Evolutionary conservation across 495 filamentous ascomycete genomes (phyloP).

Genomic region (Letharia columbiana): DNA sequence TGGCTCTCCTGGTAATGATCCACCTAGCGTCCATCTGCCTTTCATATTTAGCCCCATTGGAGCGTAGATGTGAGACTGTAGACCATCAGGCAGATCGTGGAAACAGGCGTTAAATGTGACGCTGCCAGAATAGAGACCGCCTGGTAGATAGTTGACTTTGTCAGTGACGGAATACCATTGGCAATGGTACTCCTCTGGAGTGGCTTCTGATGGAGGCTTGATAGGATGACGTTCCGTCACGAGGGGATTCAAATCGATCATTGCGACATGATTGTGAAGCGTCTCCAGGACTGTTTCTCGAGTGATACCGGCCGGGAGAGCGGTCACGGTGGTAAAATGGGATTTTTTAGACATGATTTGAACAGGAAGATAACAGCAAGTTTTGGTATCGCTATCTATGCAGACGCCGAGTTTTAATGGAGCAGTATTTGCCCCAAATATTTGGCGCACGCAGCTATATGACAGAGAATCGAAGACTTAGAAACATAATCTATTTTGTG

Average conservation of each 20-base stretch:
- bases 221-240: slow-evolving; percentile 60
- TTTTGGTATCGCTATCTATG: not conserved
- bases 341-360: slow-evolving; percentile 31
- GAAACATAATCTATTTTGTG: no score
- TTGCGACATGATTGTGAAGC: slow-evolving; percentile 62
- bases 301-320: slow-evolving; percentile 56
- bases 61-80: slow-evolving; percentile 70
- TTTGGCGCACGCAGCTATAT: no score
- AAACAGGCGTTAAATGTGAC: slow-evolving; percentile 70
- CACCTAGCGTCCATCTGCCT: slow-evolving; percentile 56
- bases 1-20: slow-evolving; percentile 55
- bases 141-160: slow-evolving; percentile 62
- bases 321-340: slow-evolving; percentile 60
- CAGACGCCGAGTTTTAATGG: no score
- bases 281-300: slow-evolving; percentile 59
- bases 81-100: slow-evolving; percentile 55
- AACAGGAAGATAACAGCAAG: not conserved
- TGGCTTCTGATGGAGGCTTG: slow-evolving; percentile 51
- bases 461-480: no score
- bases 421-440: no score
- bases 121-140: slow-evolving; percentile 47
- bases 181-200: slow-evolving; percentile 56
- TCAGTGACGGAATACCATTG: slow-evolving; percentile 61
- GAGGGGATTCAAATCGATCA: slow-evolving; percentile 76
- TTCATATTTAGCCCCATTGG: slow-evolving; percentile 60